phyloP scores from a whole-genome alignment of 495 filamentous ascomycete species.

The Annulohypoxylon stygium region DNA sequence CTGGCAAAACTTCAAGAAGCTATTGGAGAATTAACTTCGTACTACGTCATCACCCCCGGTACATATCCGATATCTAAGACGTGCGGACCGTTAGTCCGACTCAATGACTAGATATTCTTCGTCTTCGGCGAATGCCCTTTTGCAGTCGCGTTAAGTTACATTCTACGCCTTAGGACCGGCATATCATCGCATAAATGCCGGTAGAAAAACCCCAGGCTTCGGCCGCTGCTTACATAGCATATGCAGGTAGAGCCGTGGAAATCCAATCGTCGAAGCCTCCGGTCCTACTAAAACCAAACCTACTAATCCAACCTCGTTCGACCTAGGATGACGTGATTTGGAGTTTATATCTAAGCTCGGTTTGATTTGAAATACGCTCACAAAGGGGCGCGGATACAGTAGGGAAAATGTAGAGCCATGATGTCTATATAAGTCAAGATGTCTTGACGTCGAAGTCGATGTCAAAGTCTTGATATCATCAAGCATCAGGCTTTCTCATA shows the following conservation, averaged over 20 bases:
- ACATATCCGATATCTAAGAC: conserved; percentile 9
- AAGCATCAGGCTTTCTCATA: conserved; percentile 3
- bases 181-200: conserved; percentile 14
- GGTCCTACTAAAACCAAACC: background rate
- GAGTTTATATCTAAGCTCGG: conserved; percentile 3
- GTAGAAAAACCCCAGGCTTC: background rate
- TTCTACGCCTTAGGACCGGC: conserved; percentile 14
- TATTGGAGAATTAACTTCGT: background rate
- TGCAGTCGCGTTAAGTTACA: background rate
- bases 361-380: conserved; percentile 31
- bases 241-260: background rate
- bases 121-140: background rate
- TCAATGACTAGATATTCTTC: background rate
- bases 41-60: conserved; percentile 3
- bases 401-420: conserved; percentile 9
- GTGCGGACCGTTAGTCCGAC: background rate
- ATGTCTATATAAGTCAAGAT: conserved; percentile 37
- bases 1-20: background rate
- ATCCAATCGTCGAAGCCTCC: background rate
- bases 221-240: conserved; percentile 3
- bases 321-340: conserved; percentile 25
- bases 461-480: background rate
- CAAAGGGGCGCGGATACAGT: background rate
- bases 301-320: conserved; percentile 2
- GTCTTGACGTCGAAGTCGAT: conserved; percentile 29